Conservation (phyloP, 2,329 filamentous ascomycete species). For the Cadophora gregata region DNA sequence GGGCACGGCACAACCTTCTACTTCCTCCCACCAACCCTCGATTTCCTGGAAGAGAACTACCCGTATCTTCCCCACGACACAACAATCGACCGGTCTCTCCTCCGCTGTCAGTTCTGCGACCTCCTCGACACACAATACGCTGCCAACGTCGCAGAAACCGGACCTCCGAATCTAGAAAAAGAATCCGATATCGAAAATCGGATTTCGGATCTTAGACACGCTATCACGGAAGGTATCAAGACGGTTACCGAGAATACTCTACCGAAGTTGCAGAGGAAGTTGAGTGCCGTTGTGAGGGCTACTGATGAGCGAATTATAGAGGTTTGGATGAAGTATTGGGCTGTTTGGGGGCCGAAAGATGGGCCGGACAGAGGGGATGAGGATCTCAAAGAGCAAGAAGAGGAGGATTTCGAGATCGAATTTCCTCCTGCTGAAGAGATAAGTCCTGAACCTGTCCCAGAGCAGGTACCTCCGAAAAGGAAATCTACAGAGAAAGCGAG, state of each 20-base stretch:
- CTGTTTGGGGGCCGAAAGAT: conserved; percentile 36
- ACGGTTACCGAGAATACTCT: conserved; percentile 28
- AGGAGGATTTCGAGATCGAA: conserved; percentile 7
- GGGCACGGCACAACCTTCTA: conserved; percentile 22
- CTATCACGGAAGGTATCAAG: conserved; percentile 29
- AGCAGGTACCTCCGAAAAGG: neutral
- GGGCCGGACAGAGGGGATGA: conserved; percentile 12
- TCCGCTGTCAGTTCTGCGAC: conserved; percentile 39
- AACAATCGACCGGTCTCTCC: conserved; percentile 31
- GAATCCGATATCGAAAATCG: conserved; percentile 30
- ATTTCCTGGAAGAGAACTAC: conserved; percentile 28
- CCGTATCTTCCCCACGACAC: conserved; percentile 26
- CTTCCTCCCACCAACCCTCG: conserved; percentile 33
- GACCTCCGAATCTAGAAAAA: conserved; percentile 24
- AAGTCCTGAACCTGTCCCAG: neutral
- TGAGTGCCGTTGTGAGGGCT: conserved; percentile 18
- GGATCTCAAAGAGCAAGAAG: neutral
- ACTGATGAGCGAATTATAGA: conserved; percentile 29
- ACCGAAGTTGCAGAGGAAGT: conserved; percentile 24
- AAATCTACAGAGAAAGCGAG: neutral
- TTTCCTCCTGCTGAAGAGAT: neutral
- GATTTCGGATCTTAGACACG: conserved; percentile 27
- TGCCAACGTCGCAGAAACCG: conserved; percentile 29
- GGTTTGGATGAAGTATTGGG: conserved; percentile 38
- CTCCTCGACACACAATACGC: conserved; percentile 28